These are phyloP conservation scores for Sporisorium scitamineum DNA, from an alignment of 1,284 basidiomycete genomes.

Conservation along the genomic window DNA sequence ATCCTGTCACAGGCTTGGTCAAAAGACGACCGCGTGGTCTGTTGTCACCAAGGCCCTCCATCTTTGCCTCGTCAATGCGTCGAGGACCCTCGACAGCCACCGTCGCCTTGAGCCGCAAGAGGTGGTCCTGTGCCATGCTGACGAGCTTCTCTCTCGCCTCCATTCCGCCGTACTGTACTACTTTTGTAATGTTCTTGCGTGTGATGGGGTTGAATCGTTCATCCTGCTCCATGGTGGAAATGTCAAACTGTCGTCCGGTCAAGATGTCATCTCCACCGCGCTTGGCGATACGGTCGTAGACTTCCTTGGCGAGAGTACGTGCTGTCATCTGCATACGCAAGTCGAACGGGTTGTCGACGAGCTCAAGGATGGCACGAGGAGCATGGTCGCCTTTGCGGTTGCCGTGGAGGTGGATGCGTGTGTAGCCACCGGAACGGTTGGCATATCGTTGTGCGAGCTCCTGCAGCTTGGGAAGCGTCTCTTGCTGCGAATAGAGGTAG, in stretches of 20 bases:
- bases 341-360: slow-evolving; percentile 93
- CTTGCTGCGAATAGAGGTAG: slow-evolving; percentile 60
- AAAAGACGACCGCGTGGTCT: slow-evolving; percentile 48
- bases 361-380: slow-evolving; percentile 87
- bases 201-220: slow-evolving; percentile 57
- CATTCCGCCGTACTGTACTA: slow-evolving; percentile 60
- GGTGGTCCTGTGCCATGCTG: slow-evolving; percentile 51
- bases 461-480: slow-evolving; percentile 81
- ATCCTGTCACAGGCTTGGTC: slow-evolving; percentile 51
- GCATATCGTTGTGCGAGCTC: slow-evolving; percentile 85
- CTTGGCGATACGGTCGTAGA: slow-evolving; percentile 49
- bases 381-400: slow-evolving; percentile 92
- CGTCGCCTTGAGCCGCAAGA: slow-evolving; percentile 56
- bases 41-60: slow-evolving; percentile 37
- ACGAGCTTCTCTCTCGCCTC: slow-evolving; percentile 51
- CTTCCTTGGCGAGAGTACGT: slow-evolving; percentile 60
- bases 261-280: slow-evolving; percentile 52
- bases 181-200: slow-evolving; percentile 59
- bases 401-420: slow-evolving; percentile 90
- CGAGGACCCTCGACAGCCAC: slow-evolving; percentile 50
- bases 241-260: slow-evolving; percentile 38
- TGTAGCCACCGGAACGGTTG: slow-evolving; percentile 90
- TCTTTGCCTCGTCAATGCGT: slow-evolving; percentile 48
- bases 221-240: slow-evolving; percentile 52
- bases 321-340: slow-evolving; percentile 73